Base-by-base conservation (phyloP, 495 filamentous ascomycete genomes). In the Choiromyces venosus region DNA sequence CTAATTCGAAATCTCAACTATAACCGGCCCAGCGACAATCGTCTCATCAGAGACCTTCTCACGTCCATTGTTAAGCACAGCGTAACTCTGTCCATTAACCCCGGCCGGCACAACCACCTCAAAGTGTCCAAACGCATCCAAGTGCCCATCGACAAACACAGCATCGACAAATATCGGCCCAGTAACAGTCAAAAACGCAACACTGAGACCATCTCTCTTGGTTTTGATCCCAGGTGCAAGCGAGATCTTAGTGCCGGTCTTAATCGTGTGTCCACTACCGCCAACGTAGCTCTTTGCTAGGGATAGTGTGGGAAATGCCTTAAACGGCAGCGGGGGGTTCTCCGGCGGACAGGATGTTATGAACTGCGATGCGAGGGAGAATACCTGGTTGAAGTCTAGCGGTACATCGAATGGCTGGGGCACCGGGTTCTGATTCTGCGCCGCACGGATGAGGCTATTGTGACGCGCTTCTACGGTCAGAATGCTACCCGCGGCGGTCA, bases 401-500 rank as follows among this genome's bases (percentile, higher is more conserved):
- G 88, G 87, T 5, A 83, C 83, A 46, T 89, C 89, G 78, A 89
- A 88, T 1, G 87, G 81, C 66, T 87, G 84, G 7, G 88, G 82
- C 71, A 87, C 87, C 6, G 89, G 87, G 25, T 79, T 79, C 66
- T 87, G 79, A 12, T 83, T 80, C 12, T 85, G 82, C 6, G 84
- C 81, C 52, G 83, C 83, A 66, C 89, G 88, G 68, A 90, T 83
- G 80, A 86, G 87, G 9, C 88, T 82, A 38, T 83, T 86, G 82
- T 90, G 89, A 6, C 89, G 85, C 44, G 87, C 84, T 75, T 91
- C 89, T 33, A 89, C 83, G 64, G 89, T 88, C 38, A 89, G 81
- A 76, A 91, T 91, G 52, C 85, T 86, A 37, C 85, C 88, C 10
- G 89, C 89, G 5, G 86, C 87, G n/a, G 87, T 87, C 38, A 91